Conservation (phyloP, 106 monocot species). For the Allium sativum region DNA sequence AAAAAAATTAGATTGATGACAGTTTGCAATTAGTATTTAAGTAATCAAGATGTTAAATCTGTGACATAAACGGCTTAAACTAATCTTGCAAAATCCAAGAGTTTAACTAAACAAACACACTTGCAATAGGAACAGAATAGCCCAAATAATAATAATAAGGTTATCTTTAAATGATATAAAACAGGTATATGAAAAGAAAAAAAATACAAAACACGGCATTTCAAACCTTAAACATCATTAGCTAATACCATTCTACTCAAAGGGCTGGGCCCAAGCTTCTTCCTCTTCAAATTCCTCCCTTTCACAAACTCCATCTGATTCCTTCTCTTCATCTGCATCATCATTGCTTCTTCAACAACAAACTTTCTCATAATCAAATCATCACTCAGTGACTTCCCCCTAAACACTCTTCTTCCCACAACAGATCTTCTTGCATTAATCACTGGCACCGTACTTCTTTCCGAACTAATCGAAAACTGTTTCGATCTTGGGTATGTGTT, state of each 20-base stretch:
- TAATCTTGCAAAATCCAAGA: no score
- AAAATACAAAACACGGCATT: background rate
- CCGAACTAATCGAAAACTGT: constrained; percentile 12
- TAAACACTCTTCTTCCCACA: constrained; percentile 41
- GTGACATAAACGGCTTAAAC: no score
- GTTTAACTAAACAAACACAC: no score
- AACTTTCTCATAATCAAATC: constrained; percentile 77
- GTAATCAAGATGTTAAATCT: no score
- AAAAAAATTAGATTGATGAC: no score
- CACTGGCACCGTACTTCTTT: background rate
- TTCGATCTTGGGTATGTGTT: constrained; percentile 48
- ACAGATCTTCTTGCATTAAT: constrained; percentile 8
- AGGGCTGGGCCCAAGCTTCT: constrained; percentile 69
- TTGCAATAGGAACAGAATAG: no score
- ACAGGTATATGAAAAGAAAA: no score
- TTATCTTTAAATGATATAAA: no score
- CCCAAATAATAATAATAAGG: no score
- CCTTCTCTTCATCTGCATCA: constrained; percentile 45
- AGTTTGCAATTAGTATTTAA: no score
- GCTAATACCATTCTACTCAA: constrained; percentile 69
- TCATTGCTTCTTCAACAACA: constrained; percentile 71
- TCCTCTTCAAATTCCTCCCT: constrained; percentile 43
- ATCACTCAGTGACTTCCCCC: constrained; percentile 82
- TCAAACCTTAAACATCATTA: constrained; percentile 11
- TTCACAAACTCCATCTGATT: constrained; percentile 81